Evolutionary conservation across 2,329 filamentous ascomycete species (phyloP).

Genomic region (Ustulina deusta): DNA sequence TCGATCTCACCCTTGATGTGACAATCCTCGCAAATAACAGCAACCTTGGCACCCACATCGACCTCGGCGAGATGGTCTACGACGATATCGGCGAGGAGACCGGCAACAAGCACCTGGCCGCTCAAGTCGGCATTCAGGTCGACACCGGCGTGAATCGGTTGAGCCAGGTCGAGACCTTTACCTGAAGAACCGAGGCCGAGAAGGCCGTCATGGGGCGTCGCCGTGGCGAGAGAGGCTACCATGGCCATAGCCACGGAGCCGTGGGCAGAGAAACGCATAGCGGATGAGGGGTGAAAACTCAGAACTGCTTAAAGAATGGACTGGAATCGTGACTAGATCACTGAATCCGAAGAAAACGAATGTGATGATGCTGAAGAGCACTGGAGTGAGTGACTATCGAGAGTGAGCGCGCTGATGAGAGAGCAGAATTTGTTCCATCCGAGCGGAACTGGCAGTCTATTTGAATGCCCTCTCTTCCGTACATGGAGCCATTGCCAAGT

Average conservation of each 20-base stretch:
- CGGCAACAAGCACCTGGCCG: constrained; percentile 45
- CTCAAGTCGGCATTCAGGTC: constrained; percentile 46
- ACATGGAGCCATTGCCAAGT: constrained; percentile 34
- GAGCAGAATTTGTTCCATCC: constrained; percentile 19
- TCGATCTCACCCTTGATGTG: constrained; percentile 63
- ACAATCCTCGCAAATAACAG: constrained; percentile 60
- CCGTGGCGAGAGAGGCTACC: constrained; percentile 48
- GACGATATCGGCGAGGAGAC: constrained; percentile 45
- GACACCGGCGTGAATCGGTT: constrained; percentile 44
- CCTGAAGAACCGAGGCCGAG: constrained; percentile 13
- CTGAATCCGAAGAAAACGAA: constrained; percentile 43
- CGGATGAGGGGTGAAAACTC: constrained; percentile 28
- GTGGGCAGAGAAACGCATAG: constrained; percentile 50
- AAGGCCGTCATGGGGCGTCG: constrained; percentile 38
- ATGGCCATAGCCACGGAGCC: constrained; percentile 48
- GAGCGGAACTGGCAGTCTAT: constrained; percentile 44
- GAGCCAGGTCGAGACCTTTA: constrained; percentile 37
- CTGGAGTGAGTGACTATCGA: constrained; percentile 46
- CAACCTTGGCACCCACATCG: constrained; percentile 46
- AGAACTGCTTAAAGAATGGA: constrained; percentile 49
- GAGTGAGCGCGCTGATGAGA: constrained; percentile 45
- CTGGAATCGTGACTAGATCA: constrained; percentile 45
- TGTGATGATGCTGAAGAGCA: constrained; percentile 45
- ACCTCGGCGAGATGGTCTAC: constrained; percentile 57
- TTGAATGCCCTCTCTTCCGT: constrained; percentile 41